phyloP scores from a whole-genome alignment of 768 basidiomycete species.

The Leccinum broughii region DNA sequence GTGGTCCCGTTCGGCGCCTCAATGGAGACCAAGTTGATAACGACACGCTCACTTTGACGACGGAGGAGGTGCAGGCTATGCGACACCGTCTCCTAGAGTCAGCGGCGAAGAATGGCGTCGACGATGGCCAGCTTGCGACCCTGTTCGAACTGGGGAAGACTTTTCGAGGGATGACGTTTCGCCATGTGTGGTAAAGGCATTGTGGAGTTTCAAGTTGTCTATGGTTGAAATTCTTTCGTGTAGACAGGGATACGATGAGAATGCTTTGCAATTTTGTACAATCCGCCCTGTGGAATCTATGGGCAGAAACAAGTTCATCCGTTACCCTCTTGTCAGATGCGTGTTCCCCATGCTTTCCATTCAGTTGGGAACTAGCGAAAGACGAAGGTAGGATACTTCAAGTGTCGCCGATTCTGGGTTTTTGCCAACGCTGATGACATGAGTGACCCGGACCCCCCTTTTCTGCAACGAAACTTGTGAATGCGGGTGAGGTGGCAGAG shows the following conservation, averaged over 20 bases:
- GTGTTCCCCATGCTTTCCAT: too few species aligned
- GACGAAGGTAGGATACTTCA: slow-evolving; percentile 10
- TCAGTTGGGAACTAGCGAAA: not conserved
- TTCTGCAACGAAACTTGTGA: not conserved
- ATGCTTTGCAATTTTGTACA: not conserved
- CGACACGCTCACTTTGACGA: slow-evolving; percentile 19
- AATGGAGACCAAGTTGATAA: slow-evolving; percentile 1
- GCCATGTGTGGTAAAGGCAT: slow-evolving; percentile 26
- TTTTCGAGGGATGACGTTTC: slow-evolving; percentile 24
- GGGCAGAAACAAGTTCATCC: too few species aligned
- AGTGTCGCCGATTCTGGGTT: not conserved
- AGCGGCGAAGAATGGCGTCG: slow-evolving; percentile 2
- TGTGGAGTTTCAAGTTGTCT: not conserved
- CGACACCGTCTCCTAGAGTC: slow-evolving; percentile 17
- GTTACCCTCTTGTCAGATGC: too few species aligned
- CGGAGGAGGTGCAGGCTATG: slow-evolving; percentile 17
- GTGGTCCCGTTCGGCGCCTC: not conserved
- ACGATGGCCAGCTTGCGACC: slow-evolving; percentile 14
- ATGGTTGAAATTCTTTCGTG: not conserved
- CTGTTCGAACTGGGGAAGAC: slow-evolving; percentile 24
- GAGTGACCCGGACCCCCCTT: slow-evolving; percentile 8
- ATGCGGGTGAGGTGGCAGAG: too few species aligned
- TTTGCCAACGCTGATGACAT: slow-evolving; percentile 13
- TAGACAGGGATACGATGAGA: not conserved
- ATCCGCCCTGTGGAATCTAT: not conserved